These are phyloP conservation scores for Cyclotella baltica DNA, from an alignment of 108 stramenopile genomes.

Conservation along the genomic window DNA sequence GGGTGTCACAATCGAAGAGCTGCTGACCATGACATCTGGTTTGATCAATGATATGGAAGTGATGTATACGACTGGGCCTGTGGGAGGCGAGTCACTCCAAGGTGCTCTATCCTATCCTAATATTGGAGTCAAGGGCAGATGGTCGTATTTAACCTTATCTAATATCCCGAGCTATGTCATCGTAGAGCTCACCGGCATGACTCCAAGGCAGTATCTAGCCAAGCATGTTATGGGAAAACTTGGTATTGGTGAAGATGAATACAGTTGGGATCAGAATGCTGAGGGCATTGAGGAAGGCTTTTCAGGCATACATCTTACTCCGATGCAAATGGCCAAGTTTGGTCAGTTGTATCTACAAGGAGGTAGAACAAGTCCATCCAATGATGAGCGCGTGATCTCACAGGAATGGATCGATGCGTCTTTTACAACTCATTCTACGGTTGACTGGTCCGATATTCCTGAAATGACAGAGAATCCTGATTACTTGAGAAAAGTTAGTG, in stretches of 20 bases:
- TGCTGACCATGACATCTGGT: conserved; percentile 33
- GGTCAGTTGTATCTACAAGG: conserved; percentile 27
- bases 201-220: neutral
- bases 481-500: too few relatives aligned
- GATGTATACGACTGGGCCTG: neutral
- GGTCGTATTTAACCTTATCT: neutral
- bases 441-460: too few relatives aligned
- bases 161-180: neutral
- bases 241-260: conserved; percentile 21
- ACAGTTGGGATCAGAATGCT: conserved; percentile 14
- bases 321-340: conserved; percentile 27
- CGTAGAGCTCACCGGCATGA: neutral
- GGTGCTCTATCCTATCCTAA: neutral
- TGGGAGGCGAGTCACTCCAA: neutral
- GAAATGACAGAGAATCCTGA: too few relatives aligned
- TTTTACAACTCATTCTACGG: too few relatives aligned
- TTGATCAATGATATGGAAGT: neutral
- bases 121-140: neutral
- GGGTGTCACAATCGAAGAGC: conserved; percentile 20
- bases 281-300: conserved; percentile 22
- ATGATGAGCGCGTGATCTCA: too few relatives aligned
- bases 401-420: too few relatives aligned
- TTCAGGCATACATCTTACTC: conserved; percentile 4
- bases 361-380: too few relatives aligned
- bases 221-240: neutral